A percentile compares a stretch with the other conserved stretches of the same genome.
Conservation (phyloP, 2,329 filamentous ascomycete genomes). For the Cyphellophora attinorum region DNA sequence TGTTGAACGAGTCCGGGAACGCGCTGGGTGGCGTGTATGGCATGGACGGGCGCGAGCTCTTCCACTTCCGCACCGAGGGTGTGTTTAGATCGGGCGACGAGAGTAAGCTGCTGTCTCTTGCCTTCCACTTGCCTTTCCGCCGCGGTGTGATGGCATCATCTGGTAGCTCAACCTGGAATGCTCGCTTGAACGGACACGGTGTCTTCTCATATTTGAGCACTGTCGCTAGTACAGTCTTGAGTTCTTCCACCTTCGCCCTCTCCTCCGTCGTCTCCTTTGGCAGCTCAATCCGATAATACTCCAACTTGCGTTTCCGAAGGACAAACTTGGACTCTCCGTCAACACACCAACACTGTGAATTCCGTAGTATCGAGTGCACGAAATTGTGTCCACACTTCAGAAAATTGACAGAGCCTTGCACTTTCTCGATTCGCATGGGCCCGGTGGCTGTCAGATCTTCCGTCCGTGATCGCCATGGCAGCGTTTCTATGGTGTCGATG, state of each 20-base stretch:
- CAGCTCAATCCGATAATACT: constrained; percentile 86
- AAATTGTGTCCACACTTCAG: constrained; percentile 60
- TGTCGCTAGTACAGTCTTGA: constrained; percentile 61
- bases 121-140: constrained; percentile 61
- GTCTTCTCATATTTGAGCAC: constrained; percentile 83
- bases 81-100: constrained; percentile 12
- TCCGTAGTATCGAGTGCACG: constrained; percentile 76
- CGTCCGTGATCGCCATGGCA: constrained; percentile 65
- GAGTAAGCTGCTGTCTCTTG: constrained; percentile 37
- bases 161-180: constrained; percentile 65
- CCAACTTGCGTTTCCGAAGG: constrained; percentile 71
- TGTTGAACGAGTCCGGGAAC: not conserved
- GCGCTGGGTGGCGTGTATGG: not conserved
- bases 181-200: constrained; percentile 70
- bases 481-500: constrained; percentile 48
- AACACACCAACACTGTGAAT: constrained; percentile 90
- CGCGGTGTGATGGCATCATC: constrained; percentile 56
- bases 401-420: constrained; percentile 78
- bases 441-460: constrained; percentile 79
- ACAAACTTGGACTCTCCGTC: constrained; percentile 77
- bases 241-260: constrained; percentile 50
- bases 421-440: constrained; percentile 71
- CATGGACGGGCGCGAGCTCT: constrained; percentile 6
- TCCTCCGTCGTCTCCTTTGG: constrained; percentile 58
- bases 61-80: constrained; percentile 8